Evolutionary conservation across 208 protist species (phyloP).

Genomic region (Trypanosoma caninum): DNA sequence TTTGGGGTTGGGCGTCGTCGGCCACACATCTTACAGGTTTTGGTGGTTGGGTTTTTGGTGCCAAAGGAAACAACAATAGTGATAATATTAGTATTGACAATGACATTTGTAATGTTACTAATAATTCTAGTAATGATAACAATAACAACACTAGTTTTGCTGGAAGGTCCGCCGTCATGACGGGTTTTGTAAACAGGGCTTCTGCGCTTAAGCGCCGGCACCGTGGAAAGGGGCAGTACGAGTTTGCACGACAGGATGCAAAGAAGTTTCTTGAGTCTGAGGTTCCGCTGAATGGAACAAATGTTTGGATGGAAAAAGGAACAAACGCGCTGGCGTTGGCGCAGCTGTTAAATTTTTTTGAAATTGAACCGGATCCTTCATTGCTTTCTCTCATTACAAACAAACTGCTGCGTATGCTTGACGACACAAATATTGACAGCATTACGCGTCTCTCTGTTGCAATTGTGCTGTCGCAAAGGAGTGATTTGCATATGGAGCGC

Average conservation of each 20-base stretch:
- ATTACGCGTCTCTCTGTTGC: slow-evolving; percentile 31
- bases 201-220: slow-evolving; percentile 59
- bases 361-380: slow-evolving; percentile 63
- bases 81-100: not conserved
- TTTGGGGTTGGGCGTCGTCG: not conserved
- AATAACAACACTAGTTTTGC: not conserved
- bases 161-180: not conserved
- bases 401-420: slow-evolving; percentile 52
- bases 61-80: not conserved
- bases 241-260: slow-evolving; percentile 59
- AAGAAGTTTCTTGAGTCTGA: slow-evolving; percentile 79
- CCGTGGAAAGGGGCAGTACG: slow-evolving; percentile 56
- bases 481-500: slow-evolving; percentile 77
- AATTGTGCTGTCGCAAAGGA: slow-evolving; percentile 33
- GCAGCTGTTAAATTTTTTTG: slow-evolving; percentile 75
- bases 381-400: slow-evolving; percentile 57
- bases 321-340: slow-evolving; percentile 65
- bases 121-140: not conserved
- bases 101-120: not conserved
- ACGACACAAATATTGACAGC: slow-evolving; percentile 31
- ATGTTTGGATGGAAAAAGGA: slow-evolving; percentile 69
- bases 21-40: not conserved
- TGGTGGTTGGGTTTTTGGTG: not conserved
- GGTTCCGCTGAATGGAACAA: slow-evolving; percentile 56
- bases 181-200: slow-evolving; percentile 46